These are phyloP conservation scores for Tylopilus sp. DNA, from an alignment of 1,284 basidiomycete genomes.

Conservation along the genomic window DNA sequence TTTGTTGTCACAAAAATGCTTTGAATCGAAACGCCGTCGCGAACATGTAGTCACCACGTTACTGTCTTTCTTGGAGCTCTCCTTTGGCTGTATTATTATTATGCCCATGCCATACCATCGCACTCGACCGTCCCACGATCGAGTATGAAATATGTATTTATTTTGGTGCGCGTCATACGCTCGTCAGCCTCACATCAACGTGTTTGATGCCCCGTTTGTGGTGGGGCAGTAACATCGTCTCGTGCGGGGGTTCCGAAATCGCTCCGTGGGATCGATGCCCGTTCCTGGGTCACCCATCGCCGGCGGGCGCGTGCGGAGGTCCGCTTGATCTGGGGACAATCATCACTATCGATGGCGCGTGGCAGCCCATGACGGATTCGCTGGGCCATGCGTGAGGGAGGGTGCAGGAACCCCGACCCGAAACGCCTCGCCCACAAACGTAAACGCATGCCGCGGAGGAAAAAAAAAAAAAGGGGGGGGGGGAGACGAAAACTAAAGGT, in stretches of 20 bases:
- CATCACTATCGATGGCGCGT: conserved; percentile 22
- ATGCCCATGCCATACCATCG: conserved; percentile 3
- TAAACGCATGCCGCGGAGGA: conserved; percentile 5
- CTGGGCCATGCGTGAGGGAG: background rate
- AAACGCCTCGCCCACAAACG: conserved; percentile 6
- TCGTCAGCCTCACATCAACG: too few species aligned
- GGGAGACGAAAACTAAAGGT: too few species aligned
- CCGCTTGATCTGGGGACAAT: conserved; percentile 17
- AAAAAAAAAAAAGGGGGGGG: too few species aligned
- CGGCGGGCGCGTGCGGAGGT: conserved; percentile 21
- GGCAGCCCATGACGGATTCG: conserved; percentile 12
- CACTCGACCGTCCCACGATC: conserved; percentile 13
- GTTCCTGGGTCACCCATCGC: conserved; percentile 8
- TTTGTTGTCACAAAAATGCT: conserved; percentile 26
- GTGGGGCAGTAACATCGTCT: too few species aligned
- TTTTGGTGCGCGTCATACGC: background rate
- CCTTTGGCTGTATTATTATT: conserved; percentile 26
- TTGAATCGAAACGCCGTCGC: conserved; percentile 11
- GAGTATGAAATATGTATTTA: conserved; percentile 22
- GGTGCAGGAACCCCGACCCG: background rate
- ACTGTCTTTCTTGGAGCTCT: conserved; percentile 27
- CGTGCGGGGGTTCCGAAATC: conserved; percentile 1
- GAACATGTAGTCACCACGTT: conserved; percentile 17
- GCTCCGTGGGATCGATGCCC: conserved; percentile 17
- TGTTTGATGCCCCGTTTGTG: too few species aligned